A percentile compares a stretch with the other conserved stretches of the same genome.
Conservation (phyloP, 2,329 filamentous ascomycete genomes). For the Aspergillus sp. region DNA sequence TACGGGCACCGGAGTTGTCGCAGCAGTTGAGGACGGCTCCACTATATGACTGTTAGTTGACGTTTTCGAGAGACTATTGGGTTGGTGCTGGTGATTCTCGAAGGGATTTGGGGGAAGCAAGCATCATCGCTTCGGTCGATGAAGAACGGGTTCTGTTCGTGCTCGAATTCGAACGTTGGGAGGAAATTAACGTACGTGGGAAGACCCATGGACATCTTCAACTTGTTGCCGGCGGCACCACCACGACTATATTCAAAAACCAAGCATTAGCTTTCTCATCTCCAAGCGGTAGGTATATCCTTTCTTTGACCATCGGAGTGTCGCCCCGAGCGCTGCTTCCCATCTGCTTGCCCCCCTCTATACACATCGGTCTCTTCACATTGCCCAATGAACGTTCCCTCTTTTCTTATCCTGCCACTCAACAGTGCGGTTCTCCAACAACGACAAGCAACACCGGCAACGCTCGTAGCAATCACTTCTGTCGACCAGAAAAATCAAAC, state of each 20-base stretch:
- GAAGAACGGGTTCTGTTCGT: constrained; percentile 1
- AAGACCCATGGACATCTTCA: constrained; percentile 99
- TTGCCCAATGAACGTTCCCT: neutral
- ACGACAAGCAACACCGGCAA: neutral
- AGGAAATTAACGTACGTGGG: constrained; percentile 70
- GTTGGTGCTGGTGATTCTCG: neutral
- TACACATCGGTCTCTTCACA: no score
- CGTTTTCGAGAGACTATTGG: neutral
- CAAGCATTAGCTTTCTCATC: constrained; percentile 14
- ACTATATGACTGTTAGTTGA: constrained; percentile 43
- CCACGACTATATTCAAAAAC: constrained; percentile 46
- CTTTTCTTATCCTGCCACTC: neutral
- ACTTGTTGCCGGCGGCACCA: constrained; percentile 98
- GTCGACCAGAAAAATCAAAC: neutral
- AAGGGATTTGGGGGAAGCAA: neutral
- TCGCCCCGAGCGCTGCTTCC: neutral
- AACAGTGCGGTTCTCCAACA: neutral
- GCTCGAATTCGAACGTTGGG: constrained; percentile 1
- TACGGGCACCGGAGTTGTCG: constrained; percentile 97
- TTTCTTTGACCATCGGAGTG: neutral
- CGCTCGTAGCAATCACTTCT: neutral
- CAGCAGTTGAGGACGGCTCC: constrained; percentile 99
- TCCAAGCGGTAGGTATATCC: neutral
- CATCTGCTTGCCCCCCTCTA: neutral
- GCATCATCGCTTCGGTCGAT: neutral